A percentile compares a stretch with the other conserved stretches of the same genome.
Evolutionary conservation across 2,329 filamentous ascomycete species (phyloP).

Genomic region (Penicillium sp.): DNA sequence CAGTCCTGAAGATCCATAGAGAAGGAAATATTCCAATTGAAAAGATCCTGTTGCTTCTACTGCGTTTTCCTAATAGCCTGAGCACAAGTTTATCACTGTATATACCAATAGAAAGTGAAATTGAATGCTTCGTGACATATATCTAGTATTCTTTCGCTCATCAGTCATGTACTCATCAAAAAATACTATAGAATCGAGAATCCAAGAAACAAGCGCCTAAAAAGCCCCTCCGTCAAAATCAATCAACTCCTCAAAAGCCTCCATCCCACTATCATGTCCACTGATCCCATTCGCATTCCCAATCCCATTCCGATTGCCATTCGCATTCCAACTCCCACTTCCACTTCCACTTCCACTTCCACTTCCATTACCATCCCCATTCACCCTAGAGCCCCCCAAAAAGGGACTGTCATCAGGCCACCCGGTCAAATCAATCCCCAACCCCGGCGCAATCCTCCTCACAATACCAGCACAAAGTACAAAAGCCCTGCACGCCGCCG

Average conservation of each 20-base stretch:
- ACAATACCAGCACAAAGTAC: conserved; percentile 34
- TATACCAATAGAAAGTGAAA: too few relatives aligned
- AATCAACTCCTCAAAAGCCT: conserved; percentile 19
- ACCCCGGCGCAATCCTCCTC: conserved; percentile 29
- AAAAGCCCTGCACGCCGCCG: conserved; percentile 38
- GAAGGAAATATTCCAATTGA: too few relatives aligned
- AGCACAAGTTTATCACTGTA: too few relatives aligned
- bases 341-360: not conserved
- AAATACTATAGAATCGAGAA: not conserved
- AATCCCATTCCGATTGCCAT: not conserved
- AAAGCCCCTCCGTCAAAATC: conserved; percentile 17
- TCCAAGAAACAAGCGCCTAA: not conserved
- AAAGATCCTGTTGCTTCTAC: too few relatives aligned
- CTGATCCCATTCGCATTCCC: not conserved
- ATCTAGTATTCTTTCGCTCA: not conserved
- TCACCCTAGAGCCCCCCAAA: not conserved
- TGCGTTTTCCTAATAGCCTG: too few relatives aligned
- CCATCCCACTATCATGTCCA: conserved; percentile 7
- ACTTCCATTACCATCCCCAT: not conserved
- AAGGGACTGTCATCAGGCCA: conserved; percentile 26
- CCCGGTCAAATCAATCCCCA: conserved; percentile 33
- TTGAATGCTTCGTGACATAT: too few relatives aligned
- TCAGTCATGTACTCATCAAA: not conserved
- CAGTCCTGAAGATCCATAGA: too few relatives aligned
- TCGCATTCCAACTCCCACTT: not conserved